phyloP scores from a whole-genome alignment of 2,329 filamentous ascomycete species.

The Aspergillus bombycis region DNA sequence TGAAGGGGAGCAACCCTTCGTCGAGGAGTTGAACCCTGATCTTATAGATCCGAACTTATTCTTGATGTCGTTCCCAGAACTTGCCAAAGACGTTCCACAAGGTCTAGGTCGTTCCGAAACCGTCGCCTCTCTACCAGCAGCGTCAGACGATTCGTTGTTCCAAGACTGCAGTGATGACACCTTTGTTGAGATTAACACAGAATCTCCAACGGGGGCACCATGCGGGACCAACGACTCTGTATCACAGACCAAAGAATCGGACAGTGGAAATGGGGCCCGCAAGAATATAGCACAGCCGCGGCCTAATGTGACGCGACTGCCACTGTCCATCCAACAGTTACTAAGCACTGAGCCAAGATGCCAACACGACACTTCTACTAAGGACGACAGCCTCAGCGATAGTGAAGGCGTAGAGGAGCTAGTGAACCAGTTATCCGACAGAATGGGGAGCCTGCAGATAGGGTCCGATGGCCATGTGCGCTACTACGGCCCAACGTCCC shows the following conservation, averaged over 20 bases:
- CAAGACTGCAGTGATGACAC: not conserved
- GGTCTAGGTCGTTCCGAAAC: not conserved
- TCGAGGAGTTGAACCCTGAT: not conserved
- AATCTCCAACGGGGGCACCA: not conserved
- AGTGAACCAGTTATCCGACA: not conserved
- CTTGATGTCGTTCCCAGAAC: not conserved
- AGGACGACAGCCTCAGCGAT: not conserved
- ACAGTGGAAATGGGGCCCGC: not conserved
- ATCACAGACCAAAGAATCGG: not conserved
- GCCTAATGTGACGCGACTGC: not conserved
- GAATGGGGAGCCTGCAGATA: not conserved
- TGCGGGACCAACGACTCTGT: not conserved
- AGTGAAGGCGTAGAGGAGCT: not conserved
- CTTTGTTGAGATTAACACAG: not conserved
- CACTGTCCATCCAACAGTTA: not conserved
- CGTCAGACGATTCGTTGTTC: not conserved
- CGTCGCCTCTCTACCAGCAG: not conserved
- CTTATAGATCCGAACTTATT: not conserved
- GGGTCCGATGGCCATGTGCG: not conserved
- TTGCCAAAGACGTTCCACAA: not conserved
- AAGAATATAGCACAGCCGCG: not conserved
- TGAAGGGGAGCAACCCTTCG: not conserved
- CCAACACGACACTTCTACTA: not conserved
- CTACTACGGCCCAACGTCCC: not conserved
- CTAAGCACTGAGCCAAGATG: not conserved